These are phyloP conservation scores for Ploettnerulaceae sp. DNA, from an alignment of 2,329 filamentous ascomycete species.

Conservation along the genomic window DNA sequence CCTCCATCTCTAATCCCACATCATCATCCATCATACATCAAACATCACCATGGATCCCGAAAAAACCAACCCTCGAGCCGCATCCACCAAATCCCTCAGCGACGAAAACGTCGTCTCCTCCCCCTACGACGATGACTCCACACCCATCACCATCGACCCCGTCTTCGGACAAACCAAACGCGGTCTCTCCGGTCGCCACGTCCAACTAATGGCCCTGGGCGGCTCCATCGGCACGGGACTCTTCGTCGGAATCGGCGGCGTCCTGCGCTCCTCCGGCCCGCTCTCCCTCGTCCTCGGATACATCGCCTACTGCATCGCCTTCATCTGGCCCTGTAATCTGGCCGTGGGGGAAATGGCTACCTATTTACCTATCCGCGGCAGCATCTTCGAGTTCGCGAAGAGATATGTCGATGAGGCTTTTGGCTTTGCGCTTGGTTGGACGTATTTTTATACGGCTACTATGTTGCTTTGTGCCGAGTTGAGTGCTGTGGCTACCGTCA, in stretches of 20 bases:
- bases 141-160: too few relatives aligned
- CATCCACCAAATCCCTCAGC: too few relatives aligned
- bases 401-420: conserved; percentile 47
- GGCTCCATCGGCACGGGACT: conserved; percentile 38
- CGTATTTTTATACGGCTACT: conserved; percentile 24
- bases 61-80: too few relatives aligned
- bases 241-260: conserved; percentile 48
- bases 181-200: conserved; percentile 24
- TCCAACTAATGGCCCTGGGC: conserved; percentile 23
- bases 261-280: conserved; percentile 46
- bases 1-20: too few relatives aligned
- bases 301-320: conserved; percentile 36
- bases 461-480: conserved; percentile 55
- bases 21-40: too few relatives aligned
- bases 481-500: conserved; percentile 56
- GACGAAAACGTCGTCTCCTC: too few relatives aligned
- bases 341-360: conserved; percentile 45
- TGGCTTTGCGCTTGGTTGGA: conserved; percentile 44
- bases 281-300: conserved; percentile 43
- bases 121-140: too few relatives aligned
- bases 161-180: conserved; percentile 21
- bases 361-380: conserved; percentile 44
- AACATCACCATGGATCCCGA: too few relatives aligned
- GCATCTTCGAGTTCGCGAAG: conserved; percentile 45
- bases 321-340: conserved; percentile 32